Conservation (phyloP, 202 grass and related monocot genomes). For the Carex sylvatica region DNA sequence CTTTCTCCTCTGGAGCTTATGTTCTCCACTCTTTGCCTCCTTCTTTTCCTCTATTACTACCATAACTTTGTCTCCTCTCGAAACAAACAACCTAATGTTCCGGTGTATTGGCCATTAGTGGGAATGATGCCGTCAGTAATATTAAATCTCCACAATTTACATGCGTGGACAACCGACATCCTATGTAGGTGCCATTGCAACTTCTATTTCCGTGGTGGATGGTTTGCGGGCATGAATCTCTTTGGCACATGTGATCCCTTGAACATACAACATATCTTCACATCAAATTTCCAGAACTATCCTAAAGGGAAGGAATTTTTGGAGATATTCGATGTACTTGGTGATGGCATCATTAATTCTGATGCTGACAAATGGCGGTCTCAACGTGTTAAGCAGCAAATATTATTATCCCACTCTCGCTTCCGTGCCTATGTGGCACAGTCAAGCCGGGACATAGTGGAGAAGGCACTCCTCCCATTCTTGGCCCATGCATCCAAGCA, state of each 20-base stretch:
- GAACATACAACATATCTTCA: constrained; percentile 72
- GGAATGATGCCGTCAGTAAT: constrained; percentile 70
- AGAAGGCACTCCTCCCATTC: constrained; percentile 44
- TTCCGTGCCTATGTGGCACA: constrained; percentile 43
- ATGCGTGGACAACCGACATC: constrained; percentile 40
- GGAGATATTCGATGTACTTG: constrained; percentile 64
- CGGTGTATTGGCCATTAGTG: constrained; percentile 50
- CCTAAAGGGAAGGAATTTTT: constrained; percentile 67
- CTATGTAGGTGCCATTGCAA: constrained; percentile 29
- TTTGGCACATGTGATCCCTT: constrained; percentile 52
- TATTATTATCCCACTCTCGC: constrained; percentile 28
- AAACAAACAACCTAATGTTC: constrained; percentile 31
- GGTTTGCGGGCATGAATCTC: constrained; percentile 38
- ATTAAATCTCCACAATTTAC: constrained; percentile 42
- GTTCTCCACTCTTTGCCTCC: constrained; percentile 43
- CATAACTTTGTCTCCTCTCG: constrained; percentile 29
- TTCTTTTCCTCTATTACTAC: constrained; percentile 37
- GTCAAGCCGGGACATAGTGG: constrained; percentile 47
- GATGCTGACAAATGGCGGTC: constrained; percentile 53
- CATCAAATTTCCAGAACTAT: constrained; percentile 71
- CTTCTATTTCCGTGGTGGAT: constrained; percentile 43
- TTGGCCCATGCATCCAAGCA: constrained; percentile 30
- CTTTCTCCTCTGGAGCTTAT: constrained; percentile 25
- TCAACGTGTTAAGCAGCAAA: constrained; percentile 54
- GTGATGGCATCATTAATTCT: constrained; percentile 59